phyloP scores from a whole-genome alignment of 495 filamentous ascomycete species.

The Daldinia decipiens region DNA sequence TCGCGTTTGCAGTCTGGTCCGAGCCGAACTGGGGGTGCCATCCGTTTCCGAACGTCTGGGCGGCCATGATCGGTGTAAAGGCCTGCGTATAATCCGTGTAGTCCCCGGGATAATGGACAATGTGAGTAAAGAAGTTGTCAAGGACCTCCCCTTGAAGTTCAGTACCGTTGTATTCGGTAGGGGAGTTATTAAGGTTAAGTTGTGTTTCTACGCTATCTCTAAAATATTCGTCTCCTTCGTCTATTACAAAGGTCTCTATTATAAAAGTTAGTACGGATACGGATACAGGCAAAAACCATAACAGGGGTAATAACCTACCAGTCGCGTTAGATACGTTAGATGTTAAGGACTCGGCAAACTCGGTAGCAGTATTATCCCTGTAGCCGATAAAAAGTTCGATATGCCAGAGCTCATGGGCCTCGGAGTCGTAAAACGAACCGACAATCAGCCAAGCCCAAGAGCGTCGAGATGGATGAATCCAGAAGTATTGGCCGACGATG shows the following conservation, averaged over 20 bases:
- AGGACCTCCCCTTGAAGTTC: neutral
- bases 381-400: constrained; percentile 41
- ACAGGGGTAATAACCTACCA: constrained; percentile 20
- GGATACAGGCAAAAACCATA: neutral
- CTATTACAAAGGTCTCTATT: neutral
- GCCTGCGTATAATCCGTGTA: neutral
- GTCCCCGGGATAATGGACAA: neutral
- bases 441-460: constrained; percentile 49
- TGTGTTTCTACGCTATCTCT: neutral
- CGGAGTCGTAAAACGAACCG: constrained; percentile 47
- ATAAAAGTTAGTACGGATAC: constrained; percentile 5
- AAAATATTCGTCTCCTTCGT: neutral
- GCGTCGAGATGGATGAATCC: constrained; percentile 25
- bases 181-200: neutral
- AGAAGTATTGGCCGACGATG: constrained; percentile 39
- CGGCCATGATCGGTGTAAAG: constrained; percentile 20
- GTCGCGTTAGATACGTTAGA: constrained; percentile 15
- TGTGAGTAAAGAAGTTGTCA: neutral
- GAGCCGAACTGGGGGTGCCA: constrained; percentile 36
- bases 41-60: constrained; percentile 27
- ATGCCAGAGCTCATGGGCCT: constrained; percentile 43
- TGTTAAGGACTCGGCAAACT: constrained; percentile 2
- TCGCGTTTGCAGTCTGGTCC: constrained; percentile 16
- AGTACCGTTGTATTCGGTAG: neutral
- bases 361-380: constrained; percentile 12